Percentiles rank a stretch among this genome's conserved stretches.
These are phyloP conservation scores for Colletotrichum acutatum DNA, from an alignment of 2,329 filamentous ascomycete species.

Conservation along the genomic window DNA sequence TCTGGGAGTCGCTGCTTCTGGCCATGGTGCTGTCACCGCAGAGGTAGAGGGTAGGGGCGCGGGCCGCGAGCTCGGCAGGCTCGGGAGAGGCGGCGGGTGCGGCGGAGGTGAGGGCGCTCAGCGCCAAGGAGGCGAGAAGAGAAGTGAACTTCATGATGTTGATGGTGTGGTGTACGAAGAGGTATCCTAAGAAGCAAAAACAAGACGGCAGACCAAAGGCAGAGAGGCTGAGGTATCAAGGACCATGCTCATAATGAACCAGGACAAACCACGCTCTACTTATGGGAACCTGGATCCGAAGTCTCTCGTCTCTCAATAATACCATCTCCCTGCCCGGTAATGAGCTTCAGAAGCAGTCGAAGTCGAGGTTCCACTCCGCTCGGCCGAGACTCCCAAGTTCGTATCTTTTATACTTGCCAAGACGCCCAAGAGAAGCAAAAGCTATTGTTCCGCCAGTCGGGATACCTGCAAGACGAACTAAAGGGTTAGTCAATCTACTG, in stretches of 20 bases:
- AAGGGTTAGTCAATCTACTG: not conserved
- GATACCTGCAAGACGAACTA: not conserved
- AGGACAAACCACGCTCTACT: not conserved
- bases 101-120: constrained; percentile 36
- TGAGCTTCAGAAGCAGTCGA: not conserved
- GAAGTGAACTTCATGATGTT: constrained; percentile 28
- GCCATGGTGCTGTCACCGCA: constrained; percentile 75
- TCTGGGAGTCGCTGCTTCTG: constrained; percentile 52
- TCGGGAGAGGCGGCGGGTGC: constrained; percentile 23
- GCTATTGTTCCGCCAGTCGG: constrained; percentile 32
- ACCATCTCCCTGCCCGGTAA: not conserved
- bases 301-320: not conserved
- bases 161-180: not conserved
- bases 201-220: not conserved
- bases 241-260: not conserved
- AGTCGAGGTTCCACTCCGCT: constrained; percentile 19
- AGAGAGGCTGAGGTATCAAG: not conserved
- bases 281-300: not conserved
- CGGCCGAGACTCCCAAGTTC: constrained; percentile 18
- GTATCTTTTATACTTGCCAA: constrained; percentile 21
- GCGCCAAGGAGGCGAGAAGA: constrained; percentile 26
- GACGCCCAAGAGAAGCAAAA: constrained; percentile 10
- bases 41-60: constrained; percentile 58
- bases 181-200: not conserved
- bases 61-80: constrained; percentile 23